phyloP scores from a whole-genome alignment of 352 stramenopile species.

The Pythium dissotocum region DNA sequence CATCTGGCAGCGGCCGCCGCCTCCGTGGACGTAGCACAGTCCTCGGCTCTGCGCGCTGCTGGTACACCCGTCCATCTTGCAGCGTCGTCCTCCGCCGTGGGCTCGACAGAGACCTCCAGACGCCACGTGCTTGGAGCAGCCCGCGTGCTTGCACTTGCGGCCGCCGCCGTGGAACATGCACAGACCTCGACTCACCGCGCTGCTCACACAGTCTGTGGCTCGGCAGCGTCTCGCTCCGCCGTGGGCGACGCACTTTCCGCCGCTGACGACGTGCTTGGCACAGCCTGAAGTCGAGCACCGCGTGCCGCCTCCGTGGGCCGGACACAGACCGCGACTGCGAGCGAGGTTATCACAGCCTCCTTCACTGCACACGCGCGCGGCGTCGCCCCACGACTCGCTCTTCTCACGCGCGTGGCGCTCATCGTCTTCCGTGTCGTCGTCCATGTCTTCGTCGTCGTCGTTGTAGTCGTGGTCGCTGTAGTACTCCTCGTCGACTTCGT shows the following conservation, averaged over 20 bases:
- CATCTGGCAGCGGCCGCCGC: slow-evolving; percentile 76
- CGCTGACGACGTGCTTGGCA: slow-evolving; percentile 67
- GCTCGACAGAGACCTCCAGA: slow-evolving; percentile 79
- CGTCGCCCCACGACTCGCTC: slow-evolving; percentile 15
- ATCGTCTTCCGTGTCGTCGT: slow-evolving; percentile 11
- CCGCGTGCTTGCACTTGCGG: slow-evolving; percentile 64
- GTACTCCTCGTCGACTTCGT: slow-evolving; percentile 7
- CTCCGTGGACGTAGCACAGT: slow-evolving; percentile 84
- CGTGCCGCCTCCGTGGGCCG: slow-evolving; percentile 56
- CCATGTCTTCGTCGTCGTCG: slow-evolving; percentile 7
- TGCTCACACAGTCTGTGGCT: slow-evolving; percentile 42
- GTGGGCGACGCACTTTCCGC: slow-evolving; percentile 64
- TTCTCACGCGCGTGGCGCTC: slow-evolving; percentile 14
- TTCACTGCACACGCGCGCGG: slow-evolving; percentile 19
- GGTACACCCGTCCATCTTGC: slow-evolving; percentile 74
- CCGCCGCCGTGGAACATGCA: slow-evolving; percentile 72
- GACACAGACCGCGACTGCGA: slow-evolving; percentile 61
- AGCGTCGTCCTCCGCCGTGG: slow-evolving; percentile 74
- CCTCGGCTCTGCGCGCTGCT: slow-evolving; percentile 82
- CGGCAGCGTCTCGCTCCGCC: slow-evolving; percentile 60
- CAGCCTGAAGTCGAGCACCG: slow-evolving; percentile 52
- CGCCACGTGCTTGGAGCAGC: slow-evolving; percentile 79
- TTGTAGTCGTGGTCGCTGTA: slow-evolving; percentile 10
- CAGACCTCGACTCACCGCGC: slow-evolving; percentile 55
- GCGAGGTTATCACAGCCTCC: slow-evolving; percentile 41